Base-by-base conservation (phyloP, 2,329 filamentous ascomycete genomes). In the Alternaria longipes region DNA sequence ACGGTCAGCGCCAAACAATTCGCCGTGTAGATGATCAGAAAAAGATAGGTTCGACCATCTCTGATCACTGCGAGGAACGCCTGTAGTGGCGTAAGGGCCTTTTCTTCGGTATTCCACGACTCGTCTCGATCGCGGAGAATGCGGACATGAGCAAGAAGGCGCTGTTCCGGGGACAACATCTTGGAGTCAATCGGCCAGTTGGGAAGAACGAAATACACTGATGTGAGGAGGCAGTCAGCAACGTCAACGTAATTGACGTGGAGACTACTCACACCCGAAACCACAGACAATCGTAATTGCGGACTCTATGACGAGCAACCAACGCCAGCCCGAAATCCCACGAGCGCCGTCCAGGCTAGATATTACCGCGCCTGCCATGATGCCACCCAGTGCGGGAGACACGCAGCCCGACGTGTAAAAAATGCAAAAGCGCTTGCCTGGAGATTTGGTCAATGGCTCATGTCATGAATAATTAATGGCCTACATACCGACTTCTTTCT, bases 401-500 rank as follows among this genome's bases (percentile, higher is more conserved):
- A 60, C 41, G 26, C 58, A 60, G 9, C 56, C 34, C 8, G 58
- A 56, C 8, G 58, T 57, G 30, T 50, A 57, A 26, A 57, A 60
- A 32, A 60, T 41, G 24, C 42, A 52, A 41, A 56, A 60, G 14
- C 58, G 54, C 30, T 60, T 60, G 42, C 58, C 58, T 60, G n/a
- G 36, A 3, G 20, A 36, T 12, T 36, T 16, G 14, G 32, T 36
- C 5, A 36, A 36, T 12, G 14, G 8, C 5, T 1, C 14, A 14
- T 16, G 12, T 36, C 12, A 36, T 12, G 12, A 36, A 5, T 14
- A 16, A 0, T 1, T 8, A 6, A 36, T 14, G 14, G 32, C 32
- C 5, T 36, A 36, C 32, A 7, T 36, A 36, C 32, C 32, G 14
- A 36, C 32, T 36, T 36, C 32, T 36, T 36, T 36, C 32, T 36